Evolutionary conservation across 2,329 filamentous ascomycete species (phyloP), one percentile per base, ranked within the genome.

Genomic region (Sarocladiaceae sp.): DNA sequence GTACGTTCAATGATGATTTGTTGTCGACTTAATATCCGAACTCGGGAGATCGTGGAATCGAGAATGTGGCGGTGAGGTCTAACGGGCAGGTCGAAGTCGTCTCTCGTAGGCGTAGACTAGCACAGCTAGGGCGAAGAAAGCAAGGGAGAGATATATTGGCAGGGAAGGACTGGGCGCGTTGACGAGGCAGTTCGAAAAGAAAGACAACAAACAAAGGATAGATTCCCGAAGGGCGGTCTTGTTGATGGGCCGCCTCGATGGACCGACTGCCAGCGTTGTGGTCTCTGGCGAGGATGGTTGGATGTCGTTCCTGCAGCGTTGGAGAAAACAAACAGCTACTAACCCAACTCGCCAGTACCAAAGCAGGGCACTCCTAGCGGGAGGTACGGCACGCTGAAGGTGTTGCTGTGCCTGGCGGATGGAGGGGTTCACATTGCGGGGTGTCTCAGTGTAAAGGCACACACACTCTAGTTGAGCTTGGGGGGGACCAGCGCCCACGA

Each of bases 1-100:
- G 7, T 29, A 29, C 26, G 26, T 13, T 13, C 7, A 29, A 29
- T 29, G 26, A 29, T 29, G 26, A n/a, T n/a, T n/a, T n/a, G n/a
- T n/a, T n/a, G n/a, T n/a, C n/a, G n/a, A n/a, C n/a, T n/a, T n/a
- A n/a, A n/a, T n/a, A n/a, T n/a, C n/a, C n/a, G n/a, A n/a, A n/a
- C n/a, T n/a, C n/a, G n/a, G n/a, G n/a, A n/a, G n/a, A n/a, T n/a
- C n/a, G n/a, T n/a, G n/a, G n/a, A n/a, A n/a, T n/a, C n/a, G n/a
- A n/a, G n/a, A n/a, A n/a, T n/a, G n/a, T n/a, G n/a, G 37, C 37
- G 37, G 37, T 41, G 37, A 41, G 37, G 19, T 41, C 23, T 15
- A 18, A 18, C n/a, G 19, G 10, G 34, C 4, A 16, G 7, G 34
- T 9, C 11, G 23, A 13, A 27, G 13, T 41, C 19, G 20, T 9